phyloP scores from a whole-genome alignment of 169 alveolate genomes.

The Theileria luwenshuni region DNA sequence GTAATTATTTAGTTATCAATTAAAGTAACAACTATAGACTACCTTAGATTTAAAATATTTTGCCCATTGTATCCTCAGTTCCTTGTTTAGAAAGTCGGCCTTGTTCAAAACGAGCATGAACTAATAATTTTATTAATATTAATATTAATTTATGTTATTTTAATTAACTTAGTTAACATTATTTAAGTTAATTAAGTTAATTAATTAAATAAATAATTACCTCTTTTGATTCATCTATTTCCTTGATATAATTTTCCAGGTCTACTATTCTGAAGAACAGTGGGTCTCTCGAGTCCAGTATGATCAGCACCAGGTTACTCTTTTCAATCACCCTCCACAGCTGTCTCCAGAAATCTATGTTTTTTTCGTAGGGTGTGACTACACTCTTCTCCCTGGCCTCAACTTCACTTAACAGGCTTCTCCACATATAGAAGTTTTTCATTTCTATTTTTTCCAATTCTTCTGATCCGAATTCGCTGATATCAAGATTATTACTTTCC shows the following conservation, averaged over 20 bases:
- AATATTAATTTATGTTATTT: no score
- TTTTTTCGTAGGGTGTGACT: constrained; percentile 98
- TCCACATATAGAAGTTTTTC: constrained; percentile 73
- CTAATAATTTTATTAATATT: no score
- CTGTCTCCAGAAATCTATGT: constrained; percentile 97
- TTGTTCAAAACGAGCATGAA: constrained; percentile 88
- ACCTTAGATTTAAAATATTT: constrained; percentile 82
- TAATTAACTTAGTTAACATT: no score
- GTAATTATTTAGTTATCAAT: no score
- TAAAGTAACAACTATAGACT: no score
- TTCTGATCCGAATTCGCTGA: constrained; percentile 48
- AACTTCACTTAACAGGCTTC: constrained; percentile 67
- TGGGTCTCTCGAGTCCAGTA: constrained; percentile 98
- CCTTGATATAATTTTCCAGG: constrained; percentile 88
- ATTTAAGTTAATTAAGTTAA: background rate
- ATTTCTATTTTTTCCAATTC: constrained; percentile 68
- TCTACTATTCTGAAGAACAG: constrained; percentile 90
- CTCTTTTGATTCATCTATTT: constrained; percentile 86
- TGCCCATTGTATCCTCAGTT: constrained; percentile 90
- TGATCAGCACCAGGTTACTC: constrained; percentile 91
- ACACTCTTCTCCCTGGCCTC: constrained; percentile 90
- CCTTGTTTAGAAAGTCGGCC: constrained; percentile 91
- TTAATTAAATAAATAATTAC: constrained; percentile 26
- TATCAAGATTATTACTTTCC: constrained; percentile 23
- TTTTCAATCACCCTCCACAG: constrained; percentile 98